These are phyloP conservation scores for Lentinus polychrous DNA, from an alignment of 1,284 basidiomycete species.

Conservation along the genomic window DNA sequence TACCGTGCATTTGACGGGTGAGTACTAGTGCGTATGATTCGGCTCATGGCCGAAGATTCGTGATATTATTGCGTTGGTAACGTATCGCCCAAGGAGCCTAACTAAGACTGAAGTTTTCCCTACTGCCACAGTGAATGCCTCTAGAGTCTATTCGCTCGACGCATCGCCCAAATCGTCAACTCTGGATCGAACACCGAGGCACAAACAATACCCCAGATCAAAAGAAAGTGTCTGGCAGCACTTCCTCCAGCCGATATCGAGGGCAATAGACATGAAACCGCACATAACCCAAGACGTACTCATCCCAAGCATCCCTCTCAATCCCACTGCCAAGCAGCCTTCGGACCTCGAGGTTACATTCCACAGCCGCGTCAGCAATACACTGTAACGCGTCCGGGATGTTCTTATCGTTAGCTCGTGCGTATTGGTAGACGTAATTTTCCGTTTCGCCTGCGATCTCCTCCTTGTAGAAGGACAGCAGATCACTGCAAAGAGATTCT, in stretches of 20 bases:
- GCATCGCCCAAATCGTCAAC: no score
- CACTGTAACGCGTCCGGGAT: background rate
- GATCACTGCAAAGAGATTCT: background rate
- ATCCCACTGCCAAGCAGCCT: background rate
- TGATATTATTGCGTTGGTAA: no score
- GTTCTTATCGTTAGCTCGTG: background rate
- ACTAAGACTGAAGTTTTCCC: no score
- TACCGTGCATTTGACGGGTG: no score
- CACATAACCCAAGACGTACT: background rate
- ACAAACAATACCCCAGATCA: no score
- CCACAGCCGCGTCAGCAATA: background rate
- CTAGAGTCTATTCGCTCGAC: no score
- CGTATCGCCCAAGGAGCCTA: no score
- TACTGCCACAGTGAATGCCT: no score
- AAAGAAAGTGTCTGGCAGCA: constrained; percentile 4
- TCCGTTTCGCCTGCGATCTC: background rate
- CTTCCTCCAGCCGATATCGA: constrained; percentile 1
- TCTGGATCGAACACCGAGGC: no score
- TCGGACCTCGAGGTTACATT: background rate
- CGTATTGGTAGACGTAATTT: constrained; percentile 3
- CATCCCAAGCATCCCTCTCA: constrained; percentile 1
- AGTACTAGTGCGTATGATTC: no score
- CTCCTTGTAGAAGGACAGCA: constrained; percentile 6
- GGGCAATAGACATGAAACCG: constrained; percentile 3
- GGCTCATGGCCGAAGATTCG: no score